Evolutionary conservation across 129 eudicot species (phyloP), one percentile per base, ranked within the genome.

Genomic region (Silybum marianum): DNA sequence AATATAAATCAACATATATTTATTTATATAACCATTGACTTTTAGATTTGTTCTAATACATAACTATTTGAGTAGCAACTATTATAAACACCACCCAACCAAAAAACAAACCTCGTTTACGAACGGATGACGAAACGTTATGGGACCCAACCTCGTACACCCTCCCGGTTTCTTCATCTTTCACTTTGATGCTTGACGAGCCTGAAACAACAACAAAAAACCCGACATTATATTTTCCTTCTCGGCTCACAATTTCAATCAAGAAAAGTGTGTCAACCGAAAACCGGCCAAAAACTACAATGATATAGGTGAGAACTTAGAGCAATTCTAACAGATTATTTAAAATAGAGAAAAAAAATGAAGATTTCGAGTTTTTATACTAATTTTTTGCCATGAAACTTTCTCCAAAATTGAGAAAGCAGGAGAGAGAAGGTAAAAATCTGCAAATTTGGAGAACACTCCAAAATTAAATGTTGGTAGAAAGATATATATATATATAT

Each of bases 111-210:
- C 21, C 48, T n/a, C 24, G 51, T 28, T 28, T 46, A 77, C 60
- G 25, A 58, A 69, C 80, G 0, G 70, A 26, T 51, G 90, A 80
- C 0, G 97, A 89, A 26, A 95, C 32, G 74, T 85, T 78, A 42
- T 93, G 97, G 39, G 97, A 88, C 1, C 90, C 87, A 77, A 95
- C 97, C 16, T 79, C 62, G 73, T 86, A 88, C 75, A 82, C 93
- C 74, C 71, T 68, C 76, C 95, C 97, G 1, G 97, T 36, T 69
- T 73, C 81, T 39, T 92, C 91, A 70, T 93, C 99, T 83, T 84
- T 96, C 82, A 96, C 92, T 80, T 87, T 87, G 70, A 96, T 92
- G 87, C 91, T 93, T 23, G 97, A 85, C 42, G 97, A 89, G 81
- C 99, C 99, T 94, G 89, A 79, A 83, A 84, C 62, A 80, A 69